phyloP scores from a whole-genome alignment of 345 rosid genomes.

The Trapa bicornis region DNA sequence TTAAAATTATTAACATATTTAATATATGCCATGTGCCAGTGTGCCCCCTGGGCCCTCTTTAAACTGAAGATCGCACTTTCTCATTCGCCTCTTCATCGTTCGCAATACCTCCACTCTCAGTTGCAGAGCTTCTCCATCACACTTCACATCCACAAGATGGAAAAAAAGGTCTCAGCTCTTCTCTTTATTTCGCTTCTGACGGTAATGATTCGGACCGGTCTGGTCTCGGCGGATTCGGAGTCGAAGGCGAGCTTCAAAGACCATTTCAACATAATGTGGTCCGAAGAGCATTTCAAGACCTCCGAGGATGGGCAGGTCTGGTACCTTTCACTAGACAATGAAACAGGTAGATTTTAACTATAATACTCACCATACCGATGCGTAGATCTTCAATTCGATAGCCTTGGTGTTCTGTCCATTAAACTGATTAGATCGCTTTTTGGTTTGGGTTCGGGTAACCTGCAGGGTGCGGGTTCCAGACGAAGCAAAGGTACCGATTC shows the following conservation, averaged over 20 bases:
- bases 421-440: not conserved
- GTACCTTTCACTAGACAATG: conserved; percentile 80
- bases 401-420: not conserved
- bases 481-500: conserved; percentile 80
- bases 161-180: conserved; percentile 5
- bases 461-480: conserved; percentile 89
- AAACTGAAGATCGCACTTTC: not conserved
- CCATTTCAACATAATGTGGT: conserved; percentile 91
- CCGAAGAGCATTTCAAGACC: conserved; percentile 79
- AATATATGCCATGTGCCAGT: not conserved
- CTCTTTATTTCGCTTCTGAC: conserved; percentile 3
- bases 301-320: conserved; percentile 96
- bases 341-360: conserved; percentile 43
- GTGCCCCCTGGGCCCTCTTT: not conserved
- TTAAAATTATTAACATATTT: not conserved
- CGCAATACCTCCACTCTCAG: not conserved
- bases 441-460: not conserved
- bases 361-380: not conserved
- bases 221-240: conserved; percentile 1
- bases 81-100: not conserved
- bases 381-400: not conserved
- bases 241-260: conserved; percentile 57
- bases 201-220: not conserved
- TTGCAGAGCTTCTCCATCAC: not conserved
- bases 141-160: conserved; percentile 3